Base-by-base conservation (phyloP, 495 filamentous ascomycete species). In the Penicillium paradoxum region DNA sequence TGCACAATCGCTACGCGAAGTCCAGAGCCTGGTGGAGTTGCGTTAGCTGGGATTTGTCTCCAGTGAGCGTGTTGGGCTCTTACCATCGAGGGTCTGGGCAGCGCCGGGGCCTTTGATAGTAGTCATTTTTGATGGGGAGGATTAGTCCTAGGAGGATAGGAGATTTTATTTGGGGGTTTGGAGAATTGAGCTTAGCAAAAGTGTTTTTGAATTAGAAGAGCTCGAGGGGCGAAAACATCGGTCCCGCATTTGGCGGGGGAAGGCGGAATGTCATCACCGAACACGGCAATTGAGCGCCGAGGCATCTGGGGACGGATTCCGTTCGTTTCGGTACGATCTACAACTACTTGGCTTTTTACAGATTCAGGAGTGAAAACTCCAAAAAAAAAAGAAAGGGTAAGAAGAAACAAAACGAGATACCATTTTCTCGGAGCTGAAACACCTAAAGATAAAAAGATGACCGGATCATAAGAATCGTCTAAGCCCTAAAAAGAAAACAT, bases 1-100 rank as follows among this genome's bases (percentile, higher is more conserved):
- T 97, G 93, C 27, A 98, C 82, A 62, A 98, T 96, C 49, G 87
- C 91, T 64, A 98, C 85, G 58, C 93, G 89, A 54, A 98, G 81
- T 54, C 76, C 79, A 60, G 87, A 87, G 63, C 93, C 93, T 87
- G 48, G 7, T 29, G 2, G 6, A 32, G 8, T 42, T 30, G 2
- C 5, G 36, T 43, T 22, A 57, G 37, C 21, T 18, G 15, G 22
- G 47, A 14, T 27, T 27, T 55, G 29, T 54, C 41, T 39, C 27
- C 18, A 15, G 21, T 25, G 15, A 40, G 33, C 36, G 15, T 42
- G 29, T 8, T 37, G 25, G 3, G 32, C 13, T 53, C 65, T 62
- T 62, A 82, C 80, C 81, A 59, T 83, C 73, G 53, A 70, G 60
- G 52, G 55, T 70, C 54, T 73, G 67, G 29, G 73, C 67, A 64